These are phyloP conservation scores for Candida qinlingensis DNA, from an alignment of 805 yeast species.

Conservation along the genomic window DNA sequence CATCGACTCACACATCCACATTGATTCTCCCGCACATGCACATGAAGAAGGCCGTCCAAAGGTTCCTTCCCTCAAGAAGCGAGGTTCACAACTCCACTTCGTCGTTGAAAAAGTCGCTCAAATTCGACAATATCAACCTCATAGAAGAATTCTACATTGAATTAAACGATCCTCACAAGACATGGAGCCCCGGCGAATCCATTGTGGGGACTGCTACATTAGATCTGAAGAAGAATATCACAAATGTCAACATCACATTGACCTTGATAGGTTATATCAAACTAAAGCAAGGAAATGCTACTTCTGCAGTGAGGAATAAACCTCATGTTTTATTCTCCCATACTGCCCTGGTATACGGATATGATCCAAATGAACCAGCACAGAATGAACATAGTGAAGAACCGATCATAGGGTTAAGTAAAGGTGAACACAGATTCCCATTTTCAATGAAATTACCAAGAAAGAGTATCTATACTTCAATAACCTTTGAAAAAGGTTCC, in stretches of 20 bases:
- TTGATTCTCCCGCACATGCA: not conserved
- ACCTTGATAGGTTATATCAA: slow-evolving; percentile 53
- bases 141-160: slow-evolving; percentile 64
- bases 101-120: slow-evolving; percentile 20
- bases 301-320: slow-evolving; percentile 47
- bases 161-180: slow-evolving; percentile 68
- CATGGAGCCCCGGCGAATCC: slow-evolving; percentile 77
- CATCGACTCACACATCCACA: not conserved
- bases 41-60: slow-evolving; percentile 25
- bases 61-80: slow-evolving; percentile 20
- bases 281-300: slow-evolving; percentile 40
- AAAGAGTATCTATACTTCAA: slow-evolving; percentile 64
- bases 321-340: slow-evolving; percentile 53
- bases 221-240: slow-evolving; percentile 48
- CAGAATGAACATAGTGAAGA: slow-evolving; percentile 7
- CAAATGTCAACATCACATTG: slow-evolving; percentile 48
- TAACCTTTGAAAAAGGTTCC: slow-evolving; percentile 83
- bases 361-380: slow-evolving; percentile 17
- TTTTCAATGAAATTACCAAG: slow-evolving; percentile 78
- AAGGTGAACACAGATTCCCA: slow-evolving; percentile 86
- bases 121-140: slow-evolving; percentile 27
- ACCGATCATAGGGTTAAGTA: slow-evolving; percentile 44
- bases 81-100: slow-evolving; percentile 9
- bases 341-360: slow-evolving; percentile 55
- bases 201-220: slow-evolving; percentile 60